These are phyloP conservation scores for Pseudonectria buxi DNA, from an alignment of 2,329 filamentous ascomycete genomes.

Conservation along the genomic window DNA sequence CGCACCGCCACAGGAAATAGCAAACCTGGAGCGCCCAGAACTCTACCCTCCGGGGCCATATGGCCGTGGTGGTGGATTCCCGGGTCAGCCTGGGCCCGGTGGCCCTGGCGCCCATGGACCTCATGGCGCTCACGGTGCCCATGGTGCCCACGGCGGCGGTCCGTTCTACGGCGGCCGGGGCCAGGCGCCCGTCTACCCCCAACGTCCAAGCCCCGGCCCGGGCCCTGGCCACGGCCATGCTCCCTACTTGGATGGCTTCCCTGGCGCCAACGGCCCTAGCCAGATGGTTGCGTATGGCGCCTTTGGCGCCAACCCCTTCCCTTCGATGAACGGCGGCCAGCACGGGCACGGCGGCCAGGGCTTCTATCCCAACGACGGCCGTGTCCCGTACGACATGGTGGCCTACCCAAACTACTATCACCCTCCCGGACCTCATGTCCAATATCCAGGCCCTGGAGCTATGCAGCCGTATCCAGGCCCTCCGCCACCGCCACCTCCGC, in stretches of 20 bases:
- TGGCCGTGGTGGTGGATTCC: slow-evolving; percentile 30
- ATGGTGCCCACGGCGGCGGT: slow-evolving; percentile 4
- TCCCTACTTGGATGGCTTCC: slow-evolving; percentile 34
- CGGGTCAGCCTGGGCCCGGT: slow-evolving; percentile 5
- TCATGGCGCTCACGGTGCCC: no score
- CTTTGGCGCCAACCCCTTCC: slow-evolving; percentile 36
- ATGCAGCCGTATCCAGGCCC: slow-evolving; percentile 33
- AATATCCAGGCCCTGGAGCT: slow-evolving; percentile 21
- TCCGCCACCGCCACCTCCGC: slow-evolving; percentile 33
- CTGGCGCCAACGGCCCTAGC: slow-evolving; percentile 21
- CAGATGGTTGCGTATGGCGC: slow-evolving; percentile 44
- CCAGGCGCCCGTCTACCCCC: slow-evolving; percentile 35
- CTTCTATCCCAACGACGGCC: slow-evolving; percentile 35
- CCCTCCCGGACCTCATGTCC: slow-evolving; percentile 17
- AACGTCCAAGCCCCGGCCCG: slow-evolving; percentile 32
- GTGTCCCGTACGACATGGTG: slow-evolving; percentile 43
- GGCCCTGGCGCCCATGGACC: slow-evolving; percentile 4
- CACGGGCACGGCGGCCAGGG: slow-evolving; percentile 28
- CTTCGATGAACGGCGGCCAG: slow-evolving; percentile 31
- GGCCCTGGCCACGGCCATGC: slow-evolving; percentile 12
- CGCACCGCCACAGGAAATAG: slow-evolving; percentile 41
- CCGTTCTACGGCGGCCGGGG: slow-evolving; percentile 27
- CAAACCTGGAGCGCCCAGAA: slow-evolving; percentile 59
- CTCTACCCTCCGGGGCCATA: slow-evolving; percentile 43
- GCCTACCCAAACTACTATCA: slow-evolving; percentile 38